These are phyloP conservation scores for Aspergillus clavatus DNA, from an alignment of 2,329 filamentous ascomycete species.

Conservation along the genomic window DNA sequence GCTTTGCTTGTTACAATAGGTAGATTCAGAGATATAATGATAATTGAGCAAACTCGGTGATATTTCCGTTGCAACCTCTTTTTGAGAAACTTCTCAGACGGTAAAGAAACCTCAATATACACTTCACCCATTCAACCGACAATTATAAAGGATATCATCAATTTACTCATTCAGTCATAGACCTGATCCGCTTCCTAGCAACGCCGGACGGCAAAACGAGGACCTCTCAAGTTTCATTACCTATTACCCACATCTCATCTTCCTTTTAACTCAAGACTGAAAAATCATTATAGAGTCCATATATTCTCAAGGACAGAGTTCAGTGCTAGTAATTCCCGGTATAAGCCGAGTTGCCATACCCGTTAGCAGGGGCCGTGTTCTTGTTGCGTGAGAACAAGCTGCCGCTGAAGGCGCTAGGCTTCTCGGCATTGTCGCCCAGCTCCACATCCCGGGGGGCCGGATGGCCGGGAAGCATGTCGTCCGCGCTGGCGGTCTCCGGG, in stretches of 20 bases:
- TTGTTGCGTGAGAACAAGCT: constrained; percentile 23
- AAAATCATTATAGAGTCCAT: too few relatives aligned
- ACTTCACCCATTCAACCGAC: too few relatives aligned
- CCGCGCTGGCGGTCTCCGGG: constrained; percentile 29
- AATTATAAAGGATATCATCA: constrained; percentile 1
- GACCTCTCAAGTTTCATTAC: neutral
- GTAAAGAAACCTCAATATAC: too few relatives aligned
- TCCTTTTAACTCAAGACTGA: neutral
- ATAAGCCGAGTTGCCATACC: constrained; percentile 30
- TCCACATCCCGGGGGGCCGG: constrained; percentile 38
- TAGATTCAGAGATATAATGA: neutral
- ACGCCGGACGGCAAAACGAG: neutral
- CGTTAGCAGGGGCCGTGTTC: constrained; percentile 9
- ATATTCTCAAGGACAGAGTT: neutral
- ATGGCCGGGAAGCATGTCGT: constrained; percentile 37
- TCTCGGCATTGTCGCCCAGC: constrained; percentile 17
- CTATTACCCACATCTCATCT: neutral
- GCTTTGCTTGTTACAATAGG: neutral
- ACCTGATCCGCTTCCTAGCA: neutral
- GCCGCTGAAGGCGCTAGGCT: constrained; percentile 12
- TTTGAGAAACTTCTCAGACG: too few relatives aligned
- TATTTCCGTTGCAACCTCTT: neutral
- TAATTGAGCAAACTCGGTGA: too few relatives aligned
- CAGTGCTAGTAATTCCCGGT: constrained; percentile 24
- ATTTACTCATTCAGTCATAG: constrained; percentile 3